Evolutionary conservation across 441 rosid genomes (phyloP), one percentile per base, ranked within the genome.

Genomic region (Manihot esculenta): DNA sequence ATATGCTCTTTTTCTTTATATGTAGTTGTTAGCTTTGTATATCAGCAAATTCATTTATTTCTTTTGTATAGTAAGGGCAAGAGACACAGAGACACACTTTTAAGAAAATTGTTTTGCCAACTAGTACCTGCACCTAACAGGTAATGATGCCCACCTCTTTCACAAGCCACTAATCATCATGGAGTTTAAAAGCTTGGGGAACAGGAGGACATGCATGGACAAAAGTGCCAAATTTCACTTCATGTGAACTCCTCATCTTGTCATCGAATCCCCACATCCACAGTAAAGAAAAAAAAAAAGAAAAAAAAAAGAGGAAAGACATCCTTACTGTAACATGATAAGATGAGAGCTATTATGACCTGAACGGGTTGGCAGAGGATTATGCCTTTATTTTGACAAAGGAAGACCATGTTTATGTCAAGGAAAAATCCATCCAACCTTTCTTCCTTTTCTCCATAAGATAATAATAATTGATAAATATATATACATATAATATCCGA

Each of bases 61-160:
- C 58, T 55, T 57, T 74, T 44, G 81, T 82, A 63, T 67, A 61
- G 65, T 55, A 66, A 72, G 80, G 57, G 69, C 35, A 71, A 69
- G 76, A 64, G 76, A 64, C 78, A 70, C 50, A 69, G 68, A 73
- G 33, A 73, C 35, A 72, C 71, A 74, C 75, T 73, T 50, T 42
- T 35, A 18, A 47, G 53, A 35, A 65, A 15, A 59, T 57, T 21
- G 8, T 58, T 81, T 79, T 78, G 72, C 77, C 78, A 62, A 73
- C 58, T 59, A 51, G 82, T 66, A 64, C 69, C 81, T 64, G 82
- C 68, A 74, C 77, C 79, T 45, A 75, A 70, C 80, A 64, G 75
- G 79, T 81, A 81, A 87, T 80, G 81, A 76, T 72, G 78, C 66
- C 75, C 72, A 50, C 75, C 49, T 72, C 73, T 68, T 71, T 73